These are phyloP conservation scores for Thelonectria blattea DNA, from an alignment of 2,329 filamentous ascomycete genomes.

Conservation along the genomic window DNA sequence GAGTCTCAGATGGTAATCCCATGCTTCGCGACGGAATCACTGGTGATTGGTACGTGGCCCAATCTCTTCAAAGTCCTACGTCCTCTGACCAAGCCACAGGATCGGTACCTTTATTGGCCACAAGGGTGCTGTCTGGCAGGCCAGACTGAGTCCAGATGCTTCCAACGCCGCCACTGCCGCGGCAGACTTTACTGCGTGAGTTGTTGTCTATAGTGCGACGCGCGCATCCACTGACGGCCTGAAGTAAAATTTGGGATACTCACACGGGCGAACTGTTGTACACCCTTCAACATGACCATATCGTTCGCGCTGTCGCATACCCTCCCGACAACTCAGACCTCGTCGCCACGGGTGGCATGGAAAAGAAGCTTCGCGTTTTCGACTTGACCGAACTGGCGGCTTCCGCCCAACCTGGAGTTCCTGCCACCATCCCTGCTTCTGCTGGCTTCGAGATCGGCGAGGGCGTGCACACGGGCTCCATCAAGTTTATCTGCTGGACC, in stretches of 20 bases:
- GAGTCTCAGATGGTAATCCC: slow-evolving; percentile 82
- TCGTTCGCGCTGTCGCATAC: slow-evolving; percentile 92
- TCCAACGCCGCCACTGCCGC: slow-evolving; percentile 89
- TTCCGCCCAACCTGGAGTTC: slow-evolving; percentile 43
- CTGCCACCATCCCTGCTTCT: slow-evolving; percentile 61
- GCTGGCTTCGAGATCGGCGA: slow-evolving; percentile 85
- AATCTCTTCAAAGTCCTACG: not conserved
- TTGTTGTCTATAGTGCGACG: slow-evolving; percentile 20
- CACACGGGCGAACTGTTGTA: slow-evolving; percentile 89
- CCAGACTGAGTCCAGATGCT: slow-evolving; percentile 86
- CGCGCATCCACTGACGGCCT: slow-evolving; percentile 37
- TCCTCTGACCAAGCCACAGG: slow-evolving; percentile 60
- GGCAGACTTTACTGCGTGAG: slow-evolving; percentile 92
- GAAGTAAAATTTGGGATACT: slow-evolving; percentile 94
- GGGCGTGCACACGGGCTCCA: slow-evolving; percentile 82
- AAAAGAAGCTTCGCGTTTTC: slow-evolving; percentile 96
- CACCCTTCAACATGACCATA: slow-evolving; percentile 90
- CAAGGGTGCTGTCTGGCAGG: slow-evolving; percentile 98
- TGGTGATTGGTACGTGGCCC: slow-evolving; percentile 76
- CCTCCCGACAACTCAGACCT: slow-evolving; percentile 81
- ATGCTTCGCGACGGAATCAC: slow-evolving; percentile 97
- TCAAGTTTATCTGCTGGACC: slow-evolving; percentile 97
- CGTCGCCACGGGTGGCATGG: slow-evolving; percentile 90
- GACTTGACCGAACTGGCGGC: slow-evolving; percentile 72
- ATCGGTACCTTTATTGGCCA: slow-evolving; percentile 98